These are phyloP conservation scores for Skeletonema potamos DNA, from an alignment of 108 stramenopile genomes.

Conservation along the genomic window DNA sequence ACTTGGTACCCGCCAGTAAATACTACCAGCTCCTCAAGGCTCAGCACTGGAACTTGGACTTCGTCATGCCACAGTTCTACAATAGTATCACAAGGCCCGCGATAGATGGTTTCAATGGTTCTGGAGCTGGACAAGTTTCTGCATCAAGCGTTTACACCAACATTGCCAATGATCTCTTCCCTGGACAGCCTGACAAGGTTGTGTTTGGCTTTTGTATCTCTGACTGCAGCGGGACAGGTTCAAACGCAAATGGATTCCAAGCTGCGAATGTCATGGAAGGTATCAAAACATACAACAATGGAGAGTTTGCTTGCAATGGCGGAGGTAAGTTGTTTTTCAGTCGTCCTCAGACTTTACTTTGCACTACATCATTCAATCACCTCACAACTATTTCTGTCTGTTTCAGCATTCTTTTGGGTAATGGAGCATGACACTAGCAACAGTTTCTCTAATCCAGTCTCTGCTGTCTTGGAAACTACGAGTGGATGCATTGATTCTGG, in stretches of 20 bases:
- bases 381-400: not conserved
- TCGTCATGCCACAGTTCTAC: conserved; percentile 65
- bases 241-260: conserved; percentile 28
- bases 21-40: conserved; percentile 38
- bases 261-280: conserved; percentile 45
- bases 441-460: not conserved
- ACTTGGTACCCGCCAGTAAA: conserved; percentile 23
- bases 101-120: conserved; percentile 36
- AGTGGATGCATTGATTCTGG: not conserved
- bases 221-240: conserved; percentile 44
- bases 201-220: conserved; percentile 63
- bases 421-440: not conserved
- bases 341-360: not conserved
- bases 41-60: conserved; percentile 35
- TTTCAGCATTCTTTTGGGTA: conserved; percentile 1
- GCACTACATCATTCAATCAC: not conserved
- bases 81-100: conserved; percentile 53
- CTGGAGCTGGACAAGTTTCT: conserved; percentile 6
- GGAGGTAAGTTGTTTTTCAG: conserved; percentile 22
- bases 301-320: conserved; percentile 49
- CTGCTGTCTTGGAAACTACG: conserved; percentile 1
- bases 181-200: conserved; percentile 29
- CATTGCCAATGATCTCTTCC: conserved; percentile 39
- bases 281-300: conserved; percentile 16
- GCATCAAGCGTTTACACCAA: conserved; percentile 35